phyloP scores from a whole-genome alignment of 2,329 filamentous ascomycete species.

The Tolypocladium nubicola region DNA sequence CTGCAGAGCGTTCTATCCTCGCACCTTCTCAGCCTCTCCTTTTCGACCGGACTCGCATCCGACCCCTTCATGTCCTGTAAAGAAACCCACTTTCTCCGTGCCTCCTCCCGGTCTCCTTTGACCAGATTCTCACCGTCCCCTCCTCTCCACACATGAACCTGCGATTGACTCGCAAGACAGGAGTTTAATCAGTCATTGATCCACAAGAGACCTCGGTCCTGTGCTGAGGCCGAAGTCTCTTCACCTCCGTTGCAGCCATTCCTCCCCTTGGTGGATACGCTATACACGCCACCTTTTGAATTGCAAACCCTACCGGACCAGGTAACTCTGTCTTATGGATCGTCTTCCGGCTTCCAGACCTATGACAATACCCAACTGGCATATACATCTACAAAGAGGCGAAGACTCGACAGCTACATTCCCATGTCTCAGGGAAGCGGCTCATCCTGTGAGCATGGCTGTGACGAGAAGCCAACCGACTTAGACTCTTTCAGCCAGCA shows the following conservation, averaged over 20 bases:
- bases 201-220: slow-evolving; percentile 17
- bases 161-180: slow-evolving; percentile 24
- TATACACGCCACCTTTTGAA: slow-evolving; percentile 14
- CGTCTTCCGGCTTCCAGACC: slow-evolving; percentile 18
- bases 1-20: slow-evolving; percentile 10
- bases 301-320: slow-evolving; percentile 16
- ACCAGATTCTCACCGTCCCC: neutral
- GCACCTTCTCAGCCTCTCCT: slow-evolving; percentile 12
- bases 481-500: slow-evolving; percentile 9
- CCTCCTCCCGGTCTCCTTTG: slow-evolving; percentile 3
- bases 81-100: neutral
- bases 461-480: slow-evolving; percentile 19
- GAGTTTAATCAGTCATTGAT: slow-evolving; percentile 16
- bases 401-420: slow-evolving; percentile 16
- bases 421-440: slow-evolving; percentile 18
- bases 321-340: slow-evolving; percentile 18
- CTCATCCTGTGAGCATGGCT: slow-evolving; percentile 14
- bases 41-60: slow-evolving; percentile 10
- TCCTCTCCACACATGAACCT: neutral
- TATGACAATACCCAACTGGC: slow-evolving; percentile 15
- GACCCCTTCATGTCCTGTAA: neutral
- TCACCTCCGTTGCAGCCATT: slow-evolving; percentile 10
- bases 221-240: slow-evolving; percentile 13
- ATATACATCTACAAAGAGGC: slow-evolving; percentile 18
- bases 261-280: slow-evolving; percentile 10